Percentiles rank a stretch among this genome's conserved stretches.
phyloP scores from a whole-genome alignment of 1,139 yeast species.

The Debaryomycetaceae sp. region DNA sequence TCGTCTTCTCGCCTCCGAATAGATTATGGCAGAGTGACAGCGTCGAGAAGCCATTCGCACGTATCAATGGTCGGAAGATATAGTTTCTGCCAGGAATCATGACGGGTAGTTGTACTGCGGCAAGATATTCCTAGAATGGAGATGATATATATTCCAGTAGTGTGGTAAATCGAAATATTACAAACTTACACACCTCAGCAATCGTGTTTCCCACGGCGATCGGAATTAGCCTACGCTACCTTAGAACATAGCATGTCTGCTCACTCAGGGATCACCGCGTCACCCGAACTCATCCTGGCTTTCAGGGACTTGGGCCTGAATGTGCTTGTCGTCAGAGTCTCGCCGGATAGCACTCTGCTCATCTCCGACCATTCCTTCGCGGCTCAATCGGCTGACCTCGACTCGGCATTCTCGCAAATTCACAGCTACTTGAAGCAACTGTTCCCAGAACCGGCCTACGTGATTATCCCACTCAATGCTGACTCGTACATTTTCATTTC shows the following conservation, averaged over 20 bases:
- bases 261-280: constrained; percentile 59
- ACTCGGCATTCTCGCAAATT: constrained; percentile 26
- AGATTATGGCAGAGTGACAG: constrained; percentile 4
- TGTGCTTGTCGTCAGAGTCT: constrained; percentile 29
- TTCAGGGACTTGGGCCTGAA: constrained; percentile 14
- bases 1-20: constrained; percentile 22
- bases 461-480: constrained; percentile 35
- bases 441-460: constrained; percentile 49
- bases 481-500: constrained; percentile 49
- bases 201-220: no score
- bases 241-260: constrained; percentile 60
- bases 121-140: no score
- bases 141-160: no score
- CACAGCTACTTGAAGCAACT: constrained; percentile 17
- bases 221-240: no score
- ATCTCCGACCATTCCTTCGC: constrained; percentile 16
- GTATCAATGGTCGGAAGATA: not conserved
- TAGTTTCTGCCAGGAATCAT: not conserved
- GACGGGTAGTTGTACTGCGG: no score
- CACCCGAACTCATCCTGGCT: constrained; percentile 26
- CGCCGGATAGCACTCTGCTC: constrained; percentile 37
- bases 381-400: constrained; percentile 5
- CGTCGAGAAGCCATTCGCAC: constrained; percentile 1
- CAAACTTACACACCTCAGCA: no score
- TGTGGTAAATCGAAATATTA: no score